These are phyloP conservation scores for Debaryomyces sp. DNA, from an alignment of 1,139 yeast species.

Conservation along the genomic window DNA sequence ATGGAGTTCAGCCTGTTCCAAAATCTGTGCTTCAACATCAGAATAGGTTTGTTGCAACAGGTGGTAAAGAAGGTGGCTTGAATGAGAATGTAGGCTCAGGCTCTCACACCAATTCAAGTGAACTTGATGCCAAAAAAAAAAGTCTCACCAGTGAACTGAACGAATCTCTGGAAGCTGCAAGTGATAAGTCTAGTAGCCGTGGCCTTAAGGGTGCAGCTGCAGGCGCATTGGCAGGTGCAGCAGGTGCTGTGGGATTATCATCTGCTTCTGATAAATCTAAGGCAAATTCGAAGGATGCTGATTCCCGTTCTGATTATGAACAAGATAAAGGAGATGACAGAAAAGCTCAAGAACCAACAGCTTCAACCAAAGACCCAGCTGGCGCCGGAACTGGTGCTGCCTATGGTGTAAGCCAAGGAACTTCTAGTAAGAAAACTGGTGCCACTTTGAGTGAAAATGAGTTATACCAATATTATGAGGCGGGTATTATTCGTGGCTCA, in stretches of 20 bases:
- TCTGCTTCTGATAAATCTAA: background rate
- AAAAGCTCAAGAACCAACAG: background rate
- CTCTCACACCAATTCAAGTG: background rate
- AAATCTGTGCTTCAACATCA: conserved; percentile 11
- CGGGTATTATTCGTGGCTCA: conserved; percentile 18
- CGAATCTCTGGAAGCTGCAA: background rate
- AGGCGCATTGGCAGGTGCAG: conserved; percentile 8
- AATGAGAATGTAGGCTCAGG: conserved; percentile 1
- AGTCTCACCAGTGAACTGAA: background rate
- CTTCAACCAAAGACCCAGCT: background rate
- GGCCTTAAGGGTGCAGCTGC: conserved; percentile 4
- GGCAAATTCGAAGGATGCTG: background rate
- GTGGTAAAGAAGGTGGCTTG: conserved; percentile 19
- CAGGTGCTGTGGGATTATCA: conserved; percentile 4
- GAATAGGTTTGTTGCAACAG: conserved; percentile 17
- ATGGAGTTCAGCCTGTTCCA: conserved; percentile 19
- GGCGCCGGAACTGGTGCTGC: conserved; percentile 1
- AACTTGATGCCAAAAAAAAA: background rate
- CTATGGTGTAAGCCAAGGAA: background rate
- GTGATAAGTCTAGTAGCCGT: background rate
- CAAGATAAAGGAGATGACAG: background rate
- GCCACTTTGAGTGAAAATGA: conserved; percentile 8
- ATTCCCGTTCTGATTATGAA: background rate
- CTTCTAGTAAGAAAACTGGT: background rate
- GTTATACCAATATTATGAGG: conserved; percentile 13